Evolutionary conservation across 2,329 filamentous ascomycete genomes (phyloP).

Genomic region (Colletotrichum somersetense): DNA sequence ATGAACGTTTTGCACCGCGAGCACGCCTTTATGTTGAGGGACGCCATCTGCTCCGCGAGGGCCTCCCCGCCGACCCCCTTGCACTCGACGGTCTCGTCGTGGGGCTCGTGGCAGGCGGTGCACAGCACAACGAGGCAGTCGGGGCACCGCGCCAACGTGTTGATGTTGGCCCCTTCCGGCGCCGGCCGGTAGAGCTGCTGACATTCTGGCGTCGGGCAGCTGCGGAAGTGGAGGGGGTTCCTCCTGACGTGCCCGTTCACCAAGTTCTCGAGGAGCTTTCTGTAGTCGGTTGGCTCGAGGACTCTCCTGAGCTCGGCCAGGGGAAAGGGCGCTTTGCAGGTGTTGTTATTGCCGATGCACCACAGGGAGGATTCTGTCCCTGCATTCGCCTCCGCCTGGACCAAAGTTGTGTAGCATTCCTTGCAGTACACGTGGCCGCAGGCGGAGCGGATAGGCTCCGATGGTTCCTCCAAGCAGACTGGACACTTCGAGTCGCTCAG

Average conservation of each 20-base stretch:
- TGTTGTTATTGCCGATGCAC: background rate
- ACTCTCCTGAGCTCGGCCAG: background rate
- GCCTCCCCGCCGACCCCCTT: conserved; percentile 48
- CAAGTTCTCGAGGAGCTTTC: background rate
- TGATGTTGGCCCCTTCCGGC: background rate
- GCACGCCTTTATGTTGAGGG: conserved; percentile 50
- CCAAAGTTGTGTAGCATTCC: background rate
- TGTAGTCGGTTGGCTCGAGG: background rate
- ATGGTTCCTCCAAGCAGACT: background rate
- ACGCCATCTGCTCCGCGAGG: conserved; percentile 51
- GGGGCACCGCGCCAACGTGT: conserved; percentile 50
- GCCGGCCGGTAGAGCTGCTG: conserved; percentile 2
- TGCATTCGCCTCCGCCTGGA: background rate
- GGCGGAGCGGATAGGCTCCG: background rate
- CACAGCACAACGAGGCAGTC: conserved; percentile 54
- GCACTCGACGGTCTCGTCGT: conserved; percentile 50
- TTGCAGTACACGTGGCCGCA: conserved; percentile 11
- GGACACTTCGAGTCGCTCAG: background rate
- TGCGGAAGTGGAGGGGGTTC: background rate
- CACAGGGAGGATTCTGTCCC: background rate
- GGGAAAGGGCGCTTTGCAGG: background rate
- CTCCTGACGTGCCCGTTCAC: background rate
- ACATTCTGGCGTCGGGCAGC: conserved; percentile 9
- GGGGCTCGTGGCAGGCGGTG: conserved; percentile 51
- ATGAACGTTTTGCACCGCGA: conserved; percentile 55